Base-by-base conservation (phyloP, 371 early-diverging fungal species). In the Mucor mucedo region DNA sequence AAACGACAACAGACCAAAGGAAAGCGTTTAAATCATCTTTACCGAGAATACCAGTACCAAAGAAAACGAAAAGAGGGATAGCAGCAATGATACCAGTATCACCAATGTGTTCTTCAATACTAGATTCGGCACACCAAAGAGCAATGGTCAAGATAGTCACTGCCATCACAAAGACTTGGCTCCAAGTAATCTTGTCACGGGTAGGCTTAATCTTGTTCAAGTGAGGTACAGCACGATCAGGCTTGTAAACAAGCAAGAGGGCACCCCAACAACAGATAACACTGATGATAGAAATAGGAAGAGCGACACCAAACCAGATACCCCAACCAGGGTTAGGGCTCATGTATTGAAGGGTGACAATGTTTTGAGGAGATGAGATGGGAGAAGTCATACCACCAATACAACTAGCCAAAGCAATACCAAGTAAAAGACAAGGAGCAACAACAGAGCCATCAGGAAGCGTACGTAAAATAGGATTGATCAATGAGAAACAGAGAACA, bases 301-400 rank as follows among this genome's bases (percentile, higher is more conserved):
- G 70, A 4, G 94, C 83, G 28, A 89, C 85, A 4, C 79, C 72
- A 63, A 94, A 92, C 95, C 95, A 94, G 69, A 91, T 84, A 60
- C 87, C 69, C 95, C 95, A 94, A 50, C 93, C 86, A 5, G 94
- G 94, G 4, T 86, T 70, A 5, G 96, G 96, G 29, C 79, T 65
- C 95, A 97, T 95, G 66, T 87, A 88, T 70, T 85, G 82, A 58
- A 98, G 76, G 11, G 97, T 89, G 50, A 97, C 87, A 55, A 90
- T 88, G 78, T 97, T 97, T 69, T 98, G 98, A n/a, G 98, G 98
- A 5, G 94, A 94, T 8, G 93, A 84, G 72, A 98, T 98, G 6
- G 98, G 98, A 30, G 95, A 92, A 2, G 95, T 92, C 98, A 97
- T 97, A 38, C 97, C 97, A 53, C 97, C 98, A 27, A 98, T 87